Base-by-base conservation (phyloP, 345 rosid species). In the Ailanthus altissimus region DNA sequence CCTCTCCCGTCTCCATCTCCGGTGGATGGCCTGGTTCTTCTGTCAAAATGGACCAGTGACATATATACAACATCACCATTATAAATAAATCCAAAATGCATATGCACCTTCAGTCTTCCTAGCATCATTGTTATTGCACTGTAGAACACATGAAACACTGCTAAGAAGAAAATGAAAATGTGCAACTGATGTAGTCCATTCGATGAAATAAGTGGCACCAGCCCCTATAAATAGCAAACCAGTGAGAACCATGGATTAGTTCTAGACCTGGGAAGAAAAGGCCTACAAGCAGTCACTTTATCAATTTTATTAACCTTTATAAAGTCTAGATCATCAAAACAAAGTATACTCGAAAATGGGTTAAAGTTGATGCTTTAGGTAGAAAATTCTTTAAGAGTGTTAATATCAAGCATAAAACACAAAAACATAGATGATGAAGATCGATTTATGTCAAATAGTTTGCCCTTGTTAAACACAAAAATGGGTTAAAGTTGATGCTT, bases 141-240 rank as follows among this genome's bases (percentile, higher is more conserved):
- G 64, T 92, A 90, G 18, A 87, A 40, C 49, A 94, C 97, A 79
- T 97, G 99, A 79, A 97, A 94, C 81, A 89, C 94, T 57, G 99
- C 98, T 76, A 94, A 88, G 81, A 97, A 97, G 88, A 94, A 97
- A 6, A 94, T 90, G 84, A 92, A 94, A 64, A 94, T 97, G 80
- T 94, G 98, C 77, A 97, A 67, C 81, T 97, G 99, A 83, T 94
- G 99, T 78, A 97, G 78, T 40, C 90, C 99, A 42, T 92, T 75
- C 62, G 84, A 43, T 28, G 99, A 92, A 81, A 97, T 92, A 68
- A 93, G 89, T 8, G 97, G 90, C 68, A 89, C 90, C n/a, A 83
- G 46, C n/a, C 90, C 99, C 98, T 91, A 63, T 69, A 42, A 77
- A 76, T 26, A 81, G 71, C 67, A 76, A 67, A 76, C 73, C 64